A percentile compares a stretch with the other conserved stretches of the same genome.
phyloP scores from a whole-genome alignment of 106 monocot species.

The Acanthochlamys bracteata region DNA sequence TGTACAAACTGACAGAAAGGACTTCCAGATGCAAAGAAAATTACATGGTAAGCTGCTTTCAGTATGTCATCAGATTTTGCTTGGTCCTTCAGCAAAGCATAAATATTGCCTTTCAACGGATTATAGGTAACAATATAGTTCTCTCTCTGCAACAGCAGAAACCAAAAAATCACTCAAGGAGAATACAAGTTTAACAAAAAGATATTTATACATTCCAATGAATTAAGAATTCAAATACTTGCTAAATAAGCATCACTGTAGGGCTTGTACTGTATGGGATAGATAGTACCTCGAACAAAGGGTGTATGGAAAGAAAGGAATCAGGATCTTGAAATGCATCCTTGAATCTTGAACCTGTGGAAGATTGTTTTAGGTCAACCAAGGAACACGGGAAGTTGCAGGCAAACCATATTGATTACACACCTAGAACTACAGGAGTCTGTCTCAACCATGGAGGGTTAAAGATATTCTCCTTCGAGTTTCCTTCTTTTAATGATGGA shows the following conservation, averaged over 20 bases:
- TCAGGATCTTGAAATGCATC: slow-evolving; percentile 96
- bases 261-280: not conserved
- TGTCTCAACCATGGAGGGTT: slow-evolving; percentile 75
- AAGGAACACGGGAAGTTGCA: not conserved
- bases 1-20: not conserved
- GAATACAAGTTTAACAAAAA: not conserved
- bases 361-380: too few relatives aligned
- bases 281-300: slow-evolving; percentile 71
- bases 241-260: not conserved
- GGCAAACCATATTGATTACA: not conserved
- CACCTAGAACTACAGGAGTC: slow-evolving; percentile 72
- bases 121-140: slow-evolving; percentile 91
- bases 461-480: slow-evolving; percentile 79
- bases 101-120: slow-evolving; percentile 71
- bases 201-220: not conserved
- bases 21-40: slow-evolving; percentile 6
- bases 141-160: slow-evolving; percentile 48
- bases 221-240: not conserved
- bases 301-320: slow-evolving; percentile 61
- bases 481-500: slow-evolving; percentile 89
- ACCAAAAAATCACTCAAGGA: slow-evolving; percentile 1
- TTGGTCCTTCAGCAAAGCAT: slow-evolving; percentile 82
- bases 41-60: slow-evolving; percentile 80
- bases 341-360: slow-evolving; percentile 86
- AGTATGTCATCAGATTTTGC: slow-evolving; percentile 82